Evolutionary conservation across 352 stramenopile species (phyloP).

Genomic region (Globisporangium heterothallicum): DNA sequence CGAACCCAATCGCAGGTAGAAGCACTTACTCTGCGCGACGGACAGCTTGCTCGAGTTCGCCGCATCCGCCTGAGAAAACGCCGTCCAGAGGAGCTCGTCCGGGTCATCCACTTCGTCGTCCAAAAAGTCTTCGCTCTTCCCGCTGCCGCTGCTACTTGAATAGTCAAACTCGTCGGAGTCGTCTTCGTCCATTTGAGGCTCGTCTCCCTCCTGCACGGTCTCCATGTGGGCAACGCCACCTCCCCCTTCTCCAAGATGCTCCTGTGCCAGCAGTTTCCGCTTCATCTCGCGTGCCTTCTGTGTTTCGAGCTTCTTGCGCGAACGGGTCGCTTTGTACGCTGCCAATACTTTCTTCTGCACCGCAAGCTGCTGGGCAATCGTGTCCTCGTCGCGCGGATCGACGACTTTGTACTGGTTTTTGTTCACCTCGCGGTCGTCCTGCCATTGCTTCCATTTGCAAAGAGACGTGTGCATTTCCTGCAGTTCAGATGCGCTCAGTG

Average conservation of each 20-base stretch:
- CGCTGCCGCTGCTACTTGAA: slow-evolving; percentile 45
- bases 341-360: slow-evolving; percentile 69
- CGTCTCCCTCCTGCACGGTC: slow-evolving; percentile 54
- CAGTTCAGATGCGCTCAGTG: slow-evolving; percentile 27
- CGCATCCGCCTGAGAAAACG: slow-evolving; percentile 47
- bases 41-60: slow-evolving; percentile 36
- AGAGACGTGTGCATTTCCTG: slow-evolving; percentile 34
- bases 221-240: slow-evolving; percentile 34
- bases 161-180: slow-evolving; percentile 39
- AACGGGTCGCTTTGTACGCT: slow-evolving; percentile 57
- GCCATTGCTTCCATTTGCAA: slow-evolving; percentile 41
- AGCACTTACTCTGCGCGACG: slow-evolving; percentile 39
- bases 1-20: neutral
- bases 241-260: slow-evolving; percentile 12
- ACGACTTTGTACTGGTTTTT: slow-evolving; percentile 65
- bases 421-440: slow-evolving; percentile 41
- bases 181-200: slow-evolving; percentile 22
- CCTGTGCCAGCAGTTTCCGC: slow-evolving; percentile 17
- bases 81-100: slow-evolving; percentile 57
- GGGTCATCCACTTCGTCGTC: slow-evolving; percentile 53
- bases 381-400: slow-evolving; percentile 47
- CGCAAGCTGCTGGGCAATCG: slow-evolving; percentile 34
- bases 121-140: slow-evolving; percentile 23
- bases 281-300: slow-evolving; percentile 48
- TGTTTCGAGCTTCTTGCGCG: slow-evolving; percentile 53